Percentiles rank a stretch among this genome's conserved stretches.
These are phyloP conservation scores for Phytophthora gonapodyides DNA, from an alignment of 352 stramenopile species.

Conservation along the genomic window DNA sequence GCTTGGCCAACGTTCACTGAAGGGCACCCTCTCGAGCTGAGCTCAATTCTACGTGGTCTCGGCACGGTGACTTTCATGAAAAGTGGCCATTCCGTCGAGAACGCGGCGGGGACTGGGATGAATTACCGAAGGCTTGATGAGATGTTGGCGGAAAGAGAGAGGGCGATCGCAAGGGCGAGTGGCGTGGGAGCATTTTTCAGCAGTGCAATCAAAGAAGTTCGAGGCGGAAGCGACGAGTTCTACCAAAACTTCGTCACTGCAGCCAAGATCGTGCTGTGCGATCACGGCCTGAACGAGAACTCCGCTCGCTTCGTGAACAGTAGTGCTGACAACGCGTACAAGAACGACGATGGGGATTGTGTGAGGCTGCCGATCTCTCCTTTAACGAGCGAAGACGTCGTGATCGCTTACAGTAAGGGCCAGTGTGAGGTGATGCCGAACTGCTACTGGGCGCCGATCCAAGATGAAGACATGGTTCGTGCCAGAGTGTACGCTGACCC, in stretches of 20 bases:
- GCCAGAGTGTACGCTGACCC: constrained; percentile 31
- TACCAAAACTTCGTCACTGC: constrained; percentile 62
- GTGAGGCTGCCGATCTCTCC: constrained; percentile 32
- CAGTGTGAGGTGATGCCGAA: constrained; percentile 63
- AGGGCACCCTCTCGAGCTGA: background rate
- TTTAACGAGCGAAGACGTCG: constrained; percentile 20
- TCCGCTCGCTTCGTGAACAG: constrained; percentile 40
- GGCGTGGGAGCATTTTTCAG: constrained; percentile 44
- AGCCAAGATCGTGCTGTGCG: constrained; percentile 55
- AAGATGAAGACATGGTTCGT: constrained; percentile 32
- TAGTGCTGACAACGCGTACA: constrained; percentile 40
- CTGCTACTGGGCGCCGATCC: constrained; percentile 60
- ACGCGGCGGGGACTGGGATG: background rate
- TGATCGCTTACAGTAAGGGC: constrained; percentile 39
- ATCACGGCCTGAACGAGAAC: constrained; percentile 36
- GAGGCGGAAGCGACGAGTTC: constrained; percentile 53
- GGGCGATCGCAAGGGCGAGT: constrained; percentile 38
- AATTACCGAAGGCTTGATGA: constrained; percentile 20
- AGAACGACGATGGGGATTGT: constrained; percentile 42
- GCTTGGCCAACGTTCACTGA: background rate
- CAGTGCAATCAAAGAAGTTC: constrained; percentile 53
- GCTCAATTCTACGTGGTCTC: constrained; percentile 6
- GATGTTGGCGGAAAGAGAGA: constrained; percentile 1
- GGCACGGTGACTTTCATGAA: background rate
- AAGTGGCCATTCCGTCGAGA: background rate